Percentiles rank a stretch among this genome's conserved stretches.
These are phyloP conservation scores for Cunninghamia lanceolata DNA, from an alignment of 75 land plant species.

Conservation along the genomic window DNA sequence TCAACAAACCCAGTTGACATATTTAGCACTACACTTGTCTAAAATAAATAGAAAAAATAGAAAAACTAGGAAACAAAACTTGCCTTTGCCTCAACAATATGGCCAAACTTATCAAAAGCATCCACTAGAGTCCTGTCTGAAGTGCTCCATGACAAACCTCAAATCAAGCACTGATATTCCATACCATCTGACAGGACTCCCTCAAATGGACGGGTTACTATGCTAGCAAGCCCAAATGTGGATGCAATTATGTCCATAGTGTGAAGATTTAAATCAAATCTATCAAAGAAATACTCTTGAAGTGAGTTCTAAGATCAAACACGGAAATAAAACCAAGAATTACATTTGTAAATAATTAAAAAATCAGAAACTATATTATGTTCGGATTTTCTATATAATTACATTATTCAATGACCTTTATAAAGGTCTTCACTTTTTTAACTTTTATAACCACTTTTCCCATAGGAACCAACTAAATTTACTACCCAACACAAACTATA, in stretches of 20 bases:
- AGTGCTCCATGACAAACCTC: constrained; percentile 86
- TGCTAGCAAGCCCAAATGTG: constrained; percentile 61
- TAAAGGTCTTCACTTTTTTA: too few species aligned
- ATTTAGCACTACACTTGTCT: background rate
- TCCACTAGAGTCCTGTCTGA: constrained; percentile 70
- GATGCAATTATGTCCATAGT: constrained; percentile 67
- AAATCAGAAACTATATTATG: too few species aligned
- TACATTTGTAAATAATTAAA: too few species aligned
- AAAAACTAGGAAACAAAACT: background rate
- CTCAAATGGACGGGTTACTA: constrained; percentile 64
- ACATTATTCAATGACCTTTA: too few species aligned
- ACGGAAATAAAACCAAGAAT: too few species aligned
- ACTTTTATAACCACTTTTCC: too few species aligned
- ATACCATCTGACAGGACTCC: constrained; percentile 62
- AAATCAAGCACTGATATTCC: constrained; percentile 91
- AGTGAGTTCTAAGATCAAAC: too few species aligned
- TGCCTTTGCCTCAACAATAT: constrained; percentile 87
- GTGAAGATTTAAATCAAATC: constrained; percentile 62
- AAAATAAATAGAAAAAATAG: background rate
- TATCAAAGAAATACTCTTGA: constrained; percentile 73
- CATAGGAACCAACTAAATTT: too few species aligned
- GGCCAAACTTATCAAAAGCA: constrained; percentile 84
- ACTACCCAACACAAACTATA: too few species aligned
- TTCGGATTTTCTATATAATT: too few species aligned
- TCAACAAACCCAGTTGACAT: background rate